Evolutionary conservation across 164 flowering plant species (phyloP), one percentile per base, ranked within the genome.

Genomic region (Tinospora cordifolia): DNA sequence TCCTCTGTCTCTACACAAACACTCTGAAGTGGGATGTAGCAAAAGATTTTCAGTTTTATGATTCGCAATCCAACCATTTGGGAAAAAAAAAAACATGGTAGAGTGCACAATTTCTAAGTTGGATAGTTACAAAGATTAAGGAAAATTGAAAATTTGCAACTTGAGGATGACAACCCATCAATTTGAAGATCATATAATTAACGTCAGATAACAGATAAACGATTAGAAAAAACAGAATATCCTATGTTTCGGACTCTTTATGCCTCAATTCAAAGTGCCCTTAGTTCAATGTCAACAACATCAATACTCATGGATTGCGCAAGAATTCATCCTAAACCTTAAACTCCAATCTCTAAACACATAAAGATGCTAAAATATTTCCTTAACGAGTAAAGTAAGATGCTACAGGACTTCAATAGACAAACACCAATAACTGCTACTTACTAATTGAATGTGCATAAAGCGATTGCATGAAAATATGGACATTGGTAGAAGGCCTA

Each of bases 381-480:
- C 46, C 46, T 12, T 41, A 12, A 41, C 11, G n/a, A n/a, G n/a
- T n/a, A n/a, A 41, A 1, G 46, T 41, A 1, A 41, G 46, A 41
- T 41, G 11, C 46, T 41, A 41, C 8, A 41, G 11, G 30, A 69
- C 8, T 47, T 15, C 8, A 67, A 67, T 15, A 66, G 41, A 27
- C 10, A 3, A 17, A 63, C 8, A 7, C 13, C 8, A 8, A 27
- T n/a, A 30, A 12, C 0, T 13, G 36, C 85, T n/a, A n/a, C n/a
- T 13, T 84, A 91, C 97, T 81, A 59, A 88, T 80, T 12, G 86
- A 76, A 76, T 89, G 92, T n/a, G 85, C 81, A 77, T 84, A 94
- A 19, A 94, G 47, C 4, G 95, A 80, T 76, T 94, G 98, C 97
- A 92, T 88, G 75, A 89, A 89, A 73, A 87, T 81, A 51, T 79